Conservation (phyloP, 2,329 filamentous ascomycete genomes). For the Diplodia mutila region DNA sequence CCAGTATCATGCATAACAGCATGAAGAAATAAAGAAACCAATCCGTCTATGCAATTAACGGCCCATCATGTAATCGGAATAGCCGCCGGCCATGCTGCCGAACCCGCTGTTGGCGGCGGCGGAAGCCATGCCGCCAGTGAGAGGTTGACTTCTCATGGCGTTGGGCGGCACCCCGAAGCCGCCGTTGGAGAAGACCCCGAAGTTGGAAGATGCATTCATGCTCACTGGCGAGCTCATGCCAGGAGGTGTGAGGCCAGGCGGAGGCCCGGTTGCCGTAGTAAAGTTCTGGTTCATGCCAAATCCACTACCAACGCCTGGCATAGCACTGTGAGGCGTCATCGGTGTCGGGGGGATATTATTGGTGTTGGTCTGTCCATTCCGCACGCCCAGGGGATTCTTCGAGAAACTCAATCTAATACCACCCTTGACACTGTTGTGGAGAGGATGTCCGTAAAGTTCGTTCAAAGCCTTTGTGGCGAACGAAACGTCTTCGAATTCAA, state of each 20-base stretch:
- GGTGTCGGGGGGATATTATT: constrained; percentile 54
- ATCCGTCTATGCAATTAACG: constrained; percentile 29
- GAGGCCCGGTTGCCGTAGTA: constrained; percentile 72
- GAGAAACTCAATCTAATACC: constrained; percentile 96
- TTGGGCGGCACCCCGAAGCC: constrained; percentile 41
- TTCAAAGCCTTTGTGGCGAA: constrained; percentile 90
- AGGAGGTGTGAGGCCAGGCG: constrained; percentile 80
- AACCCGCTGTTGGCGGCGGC: constrained; percentile 37
- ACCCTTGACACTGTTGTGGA: constrained; percentile 92
- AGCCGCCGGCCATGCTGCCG: constrained; percentile 37
- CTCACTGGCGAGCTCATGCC: constrained; percentile 57
- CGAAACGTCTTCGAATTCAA: constrained; percentile 93
- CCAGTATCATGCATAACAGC: constrained; percentile 4
- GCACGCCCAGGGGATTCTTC: constrained; percentile 93
- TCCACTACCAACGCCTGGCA: constrained; percentile 61
- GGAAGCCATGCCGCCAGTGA: constrained; percentile 40
- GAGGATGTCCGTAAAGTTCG: constrained; percentile 81
- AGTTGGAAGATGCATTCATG: constrained; percentile 37
- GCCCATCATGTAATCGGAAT: constrained; percentile 47
- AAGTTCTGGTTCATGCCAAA: constrained; percentile 62
- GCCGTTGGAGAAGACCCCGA: constrained; percentile 44
- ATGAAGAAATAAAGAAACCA: constrained; percentile 15
- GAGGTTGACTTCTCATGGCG: constrained; percentile 38
- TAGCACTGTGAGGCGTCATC: constrained; percentile 55
- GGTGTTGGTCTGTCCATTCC: constrained; percentile 69